Conservation (phyloP, 495 filamentous ascomycete genomes). For the Penicillium daleae region DNA sequence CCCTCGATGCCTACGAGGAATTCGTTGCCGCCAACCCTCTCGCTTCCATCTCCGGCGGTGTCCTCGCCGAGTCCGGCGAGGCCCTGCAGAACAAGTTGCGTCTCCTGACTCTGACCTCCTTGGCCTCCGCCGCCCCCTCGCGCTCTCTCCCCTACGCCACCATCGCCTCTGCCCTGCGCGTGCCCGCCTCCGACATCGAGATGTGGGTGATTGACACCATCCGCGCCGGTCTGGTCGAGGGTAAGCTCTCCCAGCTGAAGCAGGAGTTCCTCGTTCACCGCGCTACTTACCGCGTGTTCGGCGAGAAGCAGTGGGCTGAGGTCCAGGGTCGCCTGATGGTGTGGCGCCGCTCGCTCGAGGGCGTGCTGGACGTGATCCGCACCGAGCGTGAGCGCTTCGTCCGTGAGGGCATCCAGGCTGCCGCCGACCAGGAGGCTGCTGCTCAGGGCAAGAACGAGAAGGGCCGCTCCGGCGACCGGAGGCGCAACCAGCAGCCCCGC, state of each 20-base stretch:
- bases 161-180: constrained; percentile 80
- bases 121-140: constrained; percentile 79
- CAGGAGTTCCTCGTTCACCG: constrained; percentile 93
- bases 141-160: constrained; percentile 82
- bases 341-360: constrained; percentile 78
- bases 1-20: constrained; percentile 91
- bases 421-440: constrained; percentile 35
- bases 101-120: constrained; percentile 85
- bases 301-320: constrained; percentile 97
- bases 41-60: constrained; percentile 47
- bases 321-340: constrained; percentile 85
- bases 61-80: constrained; percentile 64
- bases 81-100: constrained; percentile 93
- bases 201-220: constrained; percentile 99
- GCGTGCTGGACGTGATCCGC: constrained; percentile 75
- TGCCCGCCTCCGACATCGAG: constrained; percentile 83
- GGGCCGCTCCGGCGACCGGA: constrained; percentile 38
- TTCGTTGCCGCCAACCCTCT: constrained; percentile 63
- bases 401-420: constrained; percentile 48
- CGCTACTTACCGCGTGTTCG: constrained; percentile 92
- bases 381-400: constrained; percentile 71
- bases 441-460: constrained; percentile 36
- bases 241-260: constrained; percentile 87
- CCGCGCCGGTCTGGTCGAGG: constrained; percentile 90
- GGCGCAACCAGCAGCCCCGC: constrained; percentile 40